These are phyloP conservation scores for Citrus trifoliata DNA, from an alignment of 345 rosid genomes.

Conservation along the genomic window DNA sequence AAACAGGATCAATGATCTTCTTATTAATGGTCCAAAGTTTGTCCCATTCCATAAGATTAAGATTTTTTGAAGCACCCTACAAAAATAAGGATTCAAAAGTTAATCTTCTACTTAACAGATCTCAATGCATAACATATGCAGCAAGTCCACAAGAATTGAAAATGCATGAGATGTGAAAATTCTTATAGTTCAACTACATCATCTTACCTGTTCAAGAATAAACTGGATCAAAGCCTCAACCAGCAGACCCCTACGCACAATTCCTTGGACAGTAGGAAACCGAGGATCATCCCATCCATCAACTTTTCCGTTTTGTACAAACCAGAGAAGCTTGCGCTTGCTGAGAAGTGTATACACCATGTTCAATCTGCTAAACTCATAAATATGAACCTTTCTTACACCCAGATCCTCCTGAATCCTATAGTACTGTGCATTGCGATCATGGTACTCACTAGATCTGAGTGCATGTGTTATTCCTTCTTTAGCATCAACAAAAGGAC, in stretches of 20 bases:
- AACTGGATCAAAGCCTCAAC: constrained; percentile 82
- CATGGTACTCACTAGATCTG: constrained; percentile 83
- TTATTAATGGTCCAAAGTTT: constrained; percentile 95
- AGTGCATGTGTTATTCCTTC: constrained; percentile 95
- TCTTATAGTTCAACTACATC: neutral
- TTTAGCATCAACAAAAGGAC: constrained; percentile 81
- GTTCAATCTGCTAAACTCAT: constrained; percentile 80
- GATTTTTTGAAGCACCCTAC: constrained; percentile 86
- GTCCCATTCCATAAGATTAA: constrained; percentile 99
- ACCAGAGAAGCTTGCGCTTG: constrained; percentile 92
- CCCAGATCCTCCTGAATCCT: constrained; percentile 79
- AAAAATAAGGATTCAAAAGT: neutral
- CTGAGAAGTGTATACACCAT: constrained; percentile 85
- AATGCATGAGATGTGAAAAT: neutral
- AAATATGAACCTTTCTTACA: constrained; percentile 53
- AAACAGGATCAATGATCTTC: constrained; percentile 92
- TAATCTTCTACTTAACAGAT: neutral
- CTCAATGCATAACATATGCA: neutral
- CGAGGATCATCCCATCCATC: constrained; percentile 99
- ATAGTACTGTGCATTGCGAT: constrained; percentile 79
- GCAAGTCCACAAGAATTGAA: neutral
- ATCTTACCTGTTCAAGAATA: constrained; percentile 79
- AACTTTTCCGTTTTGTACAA: constrained; percentile 74
- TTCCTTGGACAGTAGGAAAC: constrained; percentile 88
- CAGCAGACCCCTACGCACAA: constrained; percentile 82